Evolutionary conservation across 257 asterid species (phyloP), one percentile per base, ranked within the genome.

Genomic region (Striga asiatica): DNA sequence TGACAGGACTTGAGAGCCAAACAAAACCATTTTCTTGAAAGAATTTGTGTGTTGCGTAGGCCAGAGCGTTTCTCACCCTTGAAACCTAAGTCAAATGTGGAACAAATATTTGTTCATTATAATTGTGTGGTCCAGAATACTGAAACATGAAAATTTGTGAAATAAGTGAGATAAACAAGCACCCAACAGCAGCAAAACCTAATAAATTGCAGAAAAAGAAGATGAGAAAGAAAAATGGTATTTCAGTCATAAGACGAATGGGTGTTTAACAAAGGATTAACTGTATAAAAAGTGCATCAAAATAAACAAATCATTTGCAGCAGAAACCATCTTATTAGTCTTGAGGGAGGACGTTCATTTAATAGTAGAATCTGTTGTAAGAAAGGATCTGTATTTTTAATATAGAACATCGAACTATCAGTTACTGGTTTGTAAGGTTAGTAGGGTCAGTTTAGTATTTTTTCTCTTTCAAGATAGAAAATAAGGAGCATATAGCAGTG

Each of bases 1-100:
- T 83, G 54, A 92, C 82, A 18, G 99, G 99, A 75, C 97, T 92
- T 42, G 99, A 82, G 65, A 92, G 75, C 99, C 99, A 92, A 38
- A 92, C 75, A 71, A 92, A 92, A 54, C 97, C 97, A 71, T 82
- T 92, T 69, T 88, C 95, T 63, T 88, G 94, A 61, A 92, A 92
- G 67, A 88, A 92, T 59, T 74, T 88, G 83, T 92, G 99, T 21
- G 99, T 92, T 37, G 99, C 94, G 61, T 66, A 88, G 60, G 97
- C 80, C 80, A 92, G 71, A 61, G 97, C 93, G 75, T 82, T 92
- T 76, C 97, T 71, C 68, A 92, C 97, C 75, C 99, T 82, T 41
- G 97, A 78, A 75, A 91, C 97, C 98, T 91, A 70, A 62, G 62
- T 35, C 69, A 57, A 54, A 39, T 49, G 42, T 21, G 66, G 55